Evolutionary conservation across 176 grass and related monocot genomes (phyloP), one percentile per base, ranked within the genome.

Genomic region (Ensete glaucum): DNA sequence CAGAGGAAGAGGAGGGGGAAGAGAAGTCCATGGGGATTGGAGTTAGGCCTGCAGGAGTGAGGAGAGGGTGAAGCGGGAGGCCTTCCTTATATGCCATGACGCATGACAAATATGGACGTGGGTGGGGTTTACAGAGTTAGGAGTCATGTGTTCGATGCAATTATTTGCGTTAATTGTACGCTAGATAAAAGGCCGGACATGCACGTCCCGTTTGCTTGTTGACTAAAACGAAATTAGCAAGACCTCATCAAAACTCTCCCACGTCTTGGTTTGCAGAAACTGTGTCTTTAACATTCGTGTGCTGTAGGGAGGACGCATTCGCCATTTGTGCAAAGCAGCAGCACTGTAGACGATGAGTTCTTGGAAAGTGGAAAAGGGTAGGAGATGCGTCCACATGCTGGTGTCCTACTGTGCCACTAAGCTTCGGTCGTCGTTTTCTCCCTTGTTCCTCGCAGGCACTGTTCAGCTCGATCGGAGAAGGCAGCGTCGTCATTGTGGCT

Each of bases 1-100:
- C 82, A 17, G 93, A 78, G 4, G 92, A 81, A 52, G 71, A 58
- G 49, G 78, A 53, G 15, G 77, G 62, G 54, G 83, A 55, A 19
- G 73, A 68, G 27, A 21, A 29, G 52, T 81, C 84, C 88, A 87
- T 90, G 43, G 84, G 75, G 71, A 90, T 78, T 73, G n/a, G 64
- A 29, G 16, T 11, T 2, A 19, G 17, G n/a, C 12, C 4, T 23
- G 59, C 59, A 63, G 17, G 8, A 9, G 2, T 19, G 59, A 63
- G 20, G 59, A 23, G 20, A 63, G 59, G 9, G 17, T 20, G 55
- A 12, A 6, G 59, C 8, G 8, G 59, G 59, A 16, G 8, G 59
- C 19, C 17, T 20, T 63, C 8, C 19, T 63, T 63, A 20, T 9
- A 62, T 62, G 17, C 11, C 12, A n/a, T 17, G 17, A 62, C 7